Conservation (phyloP, 768 basidiomycete species). For the Mycena albidolilacea region DNA sequence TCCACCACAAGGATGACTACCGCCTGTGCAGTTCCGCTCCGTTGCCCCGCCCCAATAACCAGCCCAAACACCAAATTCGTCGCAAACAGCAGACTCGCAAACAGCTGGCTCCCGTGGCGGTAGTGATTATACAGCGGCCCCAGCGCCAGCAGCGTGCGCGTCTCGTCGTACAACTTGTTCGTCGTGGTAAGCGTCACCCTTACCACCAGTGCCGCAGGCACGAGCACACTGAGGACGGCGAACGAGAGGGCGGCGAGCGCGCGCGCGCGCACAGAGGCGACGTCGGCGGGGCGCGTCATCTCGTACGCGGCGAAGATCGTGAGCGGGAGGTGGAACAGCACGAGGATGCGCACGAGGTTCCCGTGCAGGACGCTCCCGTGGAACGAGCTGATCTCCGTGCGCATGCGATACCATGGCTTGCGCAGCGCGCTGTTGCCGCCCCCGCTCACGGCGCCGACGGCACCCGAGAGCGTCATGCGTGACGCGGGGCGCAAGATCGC, state of each 20-base stretch:
- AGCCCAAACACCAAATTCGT: slow-evolving; percentile 88
- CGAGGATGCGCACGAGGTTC: slow-evolving; percentile 91
- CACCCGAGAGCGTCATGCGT: slow-evolving; percentile 26
- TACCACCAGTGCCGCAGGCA: slow-evolving; percentile 82
- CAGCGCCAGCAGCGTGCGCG: slow-evolving; percentile 88
- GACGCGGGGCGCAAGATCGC: slow-evolving; percentile 39
- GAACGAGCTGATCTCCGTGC: slow-evolving; percentile 80
- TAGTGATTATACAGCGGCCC: slow-evolving; percentile 98
- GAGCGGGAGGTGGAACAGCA: slow-evolving; percentile 95
- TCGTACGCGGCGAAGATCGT: slow-evolving; percentile 94
- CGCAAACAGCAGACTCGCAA: slow-evolving; percentile 84
- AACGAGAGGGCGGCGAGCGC: slow-evolving; percentile 89
- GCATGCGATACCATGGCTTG: slow-evolving; percentile 65
- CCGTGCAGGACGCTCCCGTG: slow-evolving; percentile 88
- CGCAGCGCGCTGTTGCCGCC: slow-evolving; percentile 46
- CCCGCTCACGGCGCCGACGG: slow-evolving; percentile 32
- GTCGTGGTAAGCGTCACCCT: slow-evolving; percentile 87
- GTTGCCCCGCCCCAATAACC: slow-evolving; percentile 91
- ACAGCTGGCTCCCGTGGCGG: slow-evolving; percentile 91
- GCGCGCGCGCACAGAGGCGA: slow-evolving; percentile 71
- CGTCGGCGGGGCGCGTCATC: slow-evolving; percentile 71
- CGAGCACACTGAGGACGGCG: slow-evolving; percentile 79
- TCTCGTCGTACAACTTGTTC: slow-evolving; percentile 95
- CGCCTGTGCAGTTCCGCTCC: slow-evolving; percentile 92
- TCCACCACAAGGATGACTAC: slow-evolving; percentile 93